Base-by-base conservation (phyloP, 805 yeast genomes). In the Yarrowia porcina region DNA sequence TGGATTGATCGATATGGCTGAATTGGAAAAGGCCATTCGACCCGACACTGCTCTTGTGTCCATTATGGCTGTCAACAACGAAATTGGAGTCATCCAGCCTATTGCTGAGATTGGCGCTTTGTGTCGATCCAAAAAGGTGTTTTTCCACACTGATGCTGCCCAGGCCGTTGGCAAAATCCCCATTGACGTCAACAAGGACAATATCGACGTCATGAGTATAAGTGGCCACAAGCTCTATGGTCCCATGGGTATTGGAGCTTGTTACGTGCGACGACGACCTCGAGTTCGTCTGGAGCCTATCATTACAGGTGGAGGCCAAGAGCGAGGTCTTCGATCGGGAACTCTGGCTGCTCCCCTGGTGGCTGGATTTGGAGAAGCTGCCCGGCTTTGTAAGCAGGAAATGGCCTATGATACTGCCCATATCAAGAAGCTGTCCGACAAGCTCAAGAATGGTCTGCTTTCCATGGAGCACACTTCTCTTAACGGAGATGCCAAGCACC, bases 241-340 rank as follows among this genome's bases (percentile, higher is more conserved):
- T 6, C 99, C 99, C 68, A 94, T 87, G 83, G 99, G 99, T 66
- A 83, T 91, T 65, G 99, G 99, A 71, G 99, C 99, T 10, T 80
- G 92, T 69, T 94, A 82, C 72, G 93, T 94, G 39, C 86, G 99
- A 78, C 89, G 99, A 82, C 87, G 99, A 76, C 99, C 99, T 66
- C 87, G 99, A 77, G 99, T 94, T 56, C 88, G 99, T 82, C 74
- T 94, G 66, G 97, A 92, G 67, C 97, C 99, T 21, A 80, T 94
- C 63, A 89, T 94, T 68, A 88, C 91, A 65, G 99, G 99, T 68
- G 99, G 99, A 77, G 99, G 99, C 61, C 99, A 94, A 79, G 99
- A 94, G 79, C 88, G 99, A 79, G 99, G 99, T 65, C 80, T 94
- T 71, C 83, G 99, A 77, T 89, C 97, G 5, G 99, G 99, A 65